Percentiles rank a stretch among this genome's conserved stretches.
Evolutionary conservation across 495 filamentous ascomycete genomes (phyloP).

Genomic region (Filosporella fistucella): DNA sequence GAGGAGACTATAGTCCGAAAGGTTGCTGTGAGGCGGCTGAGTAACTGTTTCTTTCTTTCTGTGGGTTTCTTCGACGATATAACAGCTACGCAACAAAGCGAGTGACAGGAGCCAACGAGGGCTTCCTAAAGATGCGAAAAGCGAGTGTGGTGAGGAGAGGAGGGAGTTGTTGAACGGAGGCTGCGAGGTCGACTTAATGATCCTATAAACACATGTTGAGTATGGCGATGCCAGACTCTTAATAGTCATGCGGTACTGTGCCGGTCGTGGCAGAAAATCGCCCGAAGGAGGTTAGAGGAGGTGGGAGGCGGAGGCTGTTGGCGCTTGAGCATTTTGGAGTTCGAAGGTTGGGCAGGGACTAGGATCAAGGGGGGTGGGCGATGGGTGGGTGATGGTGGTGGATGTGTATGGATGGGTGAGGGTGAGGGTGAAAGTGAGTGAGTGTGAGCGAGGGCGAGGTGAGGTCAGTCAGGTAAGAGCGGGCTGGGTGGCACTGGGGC

Average conservation of each 20-base stretch:
- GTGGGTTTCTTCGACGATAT: slow-evolving; percentile 8
- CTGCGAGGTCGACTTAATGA: slow-evolving; percentile 15
- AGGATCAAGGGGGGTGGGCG: background rate
- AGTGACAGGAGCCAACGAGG: slow-evolving; percentile 63
- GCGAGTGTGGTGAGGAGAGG: slow-evolving; percentile 21
- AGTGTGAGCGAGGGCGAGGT: background rate
- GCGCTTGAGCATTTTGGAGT: too few species aligned
- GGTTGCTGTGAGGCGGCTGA: slow-evolving; percentile 19
- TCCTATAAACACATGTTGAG: slow-evolving; percentile 17
- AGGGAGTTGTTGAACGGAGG: slow-evolving; percentile 7
- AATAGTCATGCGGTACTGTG: slow-evolving; percentile 17
- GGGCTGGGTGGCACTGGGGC: background rate
- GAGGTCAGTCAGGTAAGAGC: background rate
- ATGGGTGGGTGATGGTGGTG: background rate
- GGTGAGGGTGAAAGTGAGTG: background rate
- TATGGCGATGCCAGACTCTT: slow-evolving; percentile 10
- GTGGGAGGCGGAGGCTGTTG: slow-evolving; percentile 5
- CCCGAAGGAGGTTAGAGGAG: slow-evolving; percentile 11
- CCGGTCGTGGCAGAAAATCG: slow-evolving; percentile 15
- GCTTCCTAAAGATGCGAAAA: slow-evolving; percentile 40
- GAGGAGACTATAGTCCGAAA: slow-evolving; percentile 14
- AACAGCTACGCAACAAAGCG: slow-evolving; percentile 33
- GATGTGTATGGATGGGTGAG: background rate
- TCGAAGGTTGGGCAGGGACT: slow-evolving; percentile 3
- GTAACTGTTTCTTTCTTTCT: too few species aligned